Base-by-base conservation (phyloP, 1,139 yeast genomes). In the Debaryomycetaceae sp. region DNA sequence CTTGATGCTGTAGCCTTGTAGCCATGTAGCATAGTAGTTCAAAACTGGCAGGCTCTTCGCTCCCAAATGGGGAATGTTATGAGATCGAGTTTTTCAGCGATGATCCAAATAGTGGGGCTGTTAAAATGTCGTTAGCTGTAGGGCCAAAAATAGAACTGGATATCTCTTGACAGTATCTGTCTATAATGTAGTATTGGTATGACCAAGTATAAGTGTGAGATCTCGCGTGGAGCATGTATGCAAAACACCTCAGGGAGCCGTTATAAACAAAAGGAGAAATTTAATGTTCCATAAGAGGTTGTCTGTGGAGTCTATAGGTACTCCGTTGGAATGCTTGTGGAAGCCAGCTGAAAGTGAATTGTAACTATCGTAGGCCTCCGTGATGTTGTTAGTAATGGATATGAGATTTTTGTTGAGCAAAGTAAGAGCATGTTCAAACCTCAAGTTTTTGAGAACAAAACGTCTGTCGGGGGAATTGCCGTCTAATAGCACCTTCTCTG, bases 221-320 rank as follows among this genome's bases (percentile, higher is more conserved):
- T 4, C 20, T 17, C 20, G 20, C 20, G 20, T 17, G 20, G 20
- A 17, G 20, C 20, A 17, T 17, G 20, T 17, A 17, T 17, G 20
- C 20, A 17, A 17, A 11, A 27, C 11, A 27, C 31, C 31, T 11
- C 11, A 27, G 11, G 59, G 59, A 4, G 68, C 76, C 4, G 76
- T 72, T 40, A 73, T 53, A 45, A 64, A 69, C 36, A 74, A 54
- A 20, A 68, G 47, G 33, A 73, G 48, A 47, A 68, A 73, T 45
- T 72, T 68, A 34, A 74, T 50, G 43, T 64, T 69, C 79, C 79
- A 74, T 47, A 72, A 55, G 40, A 72, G 62, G 47, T 72, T 72
- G 52, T 72, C 78, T 17, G 63, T 50, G 49, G 75, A 68, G 42
- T 74, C 78, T 3, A 60, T 51, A 1, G 78, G 78, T 8, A 72